A percentile compares a stretch with the other conserved stretches of the same genome.
phyloP scores from a whole-genome alignment of 208 protist genomes.

The Trypanosoma boissoni region DNA sequence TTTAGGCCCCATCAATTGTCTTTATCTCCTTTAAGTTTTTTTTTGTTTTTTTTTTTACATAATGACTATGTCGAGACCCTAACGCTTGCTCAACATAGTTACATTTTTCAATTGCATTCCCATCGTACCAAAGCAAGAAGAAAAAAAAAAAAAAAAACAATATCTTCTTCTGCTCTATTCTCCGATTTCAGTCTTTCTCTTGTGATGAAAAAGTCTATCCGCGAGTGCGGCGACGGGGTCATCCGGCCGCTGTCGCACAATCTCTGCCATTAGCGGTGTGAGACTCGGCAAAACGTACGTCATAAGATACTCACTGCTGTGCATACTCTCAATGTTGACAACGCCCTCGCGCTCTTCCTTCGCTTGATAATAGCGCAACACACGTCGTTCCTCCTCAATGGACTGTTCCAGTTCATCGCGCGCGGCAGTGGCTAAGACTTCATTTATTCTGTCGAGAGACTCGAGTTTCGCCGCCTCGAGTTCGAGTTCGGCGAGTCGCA shows the following conservation, averaged over 20 bases:
- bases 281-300: constrained; percentile 91
- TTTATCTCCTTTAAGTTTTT: too few relatives aligned
- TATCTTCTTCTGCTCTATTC: not conserved
- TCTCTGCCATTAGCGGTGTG: constrained; percentile 85
- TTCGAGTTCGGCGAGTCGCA: not conserved
- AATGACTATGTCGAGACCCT: too few relatives aligned
- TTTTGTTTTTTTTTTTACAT: too few relatives aligned
- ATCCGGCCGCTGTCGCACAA: constrained; percentile 84
- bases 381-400: constrained; percentile 38
- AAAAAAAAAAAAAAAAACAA: not conserved
- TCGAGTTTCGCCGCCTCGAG: constrained; percentile 14
- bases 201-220: constrained; percentile 84
- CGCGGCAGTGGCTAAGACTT: constrained; percentile 29
- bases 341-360: constrained; percentile 38
- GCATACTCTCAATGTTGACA: constrained; percentile 31
- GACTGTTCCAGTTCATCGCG: constrained; percentile 22
- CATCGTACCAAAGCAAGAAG: not conserved
- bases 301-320: constrained; percentile 92
- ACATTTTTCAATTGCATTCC: too few relatives aligned
- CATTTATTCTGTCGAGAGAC: constrained; percentile 25
- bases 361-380: constrained; percentile 58
- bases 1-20: too few relatives aligned
- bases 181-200: constrained; percentile 40
- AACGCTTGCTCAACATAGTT: too few relatives aligned
- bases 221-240: constrained; percentile 92